A percentile compares a stretch with the other conserved stretches of the same genome.
Conservation (phyloP, 2,329 filamentous ascomycete species). For the Tolypocladium paradoxum region DNA sequence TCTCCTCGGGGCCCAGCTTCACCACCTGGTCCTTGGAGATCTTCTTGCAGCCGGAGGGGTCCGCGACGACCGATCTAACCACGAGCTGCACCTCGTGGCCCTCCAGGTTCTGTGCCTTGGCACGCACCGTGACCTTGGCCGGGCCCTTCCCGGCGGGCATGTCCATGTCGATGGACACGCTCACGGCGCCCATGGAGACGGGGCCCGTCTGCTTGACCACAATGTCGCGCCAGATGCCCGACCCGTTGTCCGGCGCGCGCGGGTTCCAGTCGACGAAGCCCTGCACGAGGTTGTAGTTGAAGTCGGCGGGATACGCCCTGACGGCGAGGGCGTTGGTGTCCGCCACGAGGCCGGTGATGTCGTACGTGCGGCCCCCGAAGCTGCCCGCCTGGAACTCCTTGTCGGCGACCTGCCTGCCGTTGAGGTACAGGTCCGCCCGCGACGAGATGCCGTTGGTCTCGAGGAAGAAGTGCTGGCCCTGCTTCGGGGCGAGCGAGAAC, state of each 20-base stretch:
- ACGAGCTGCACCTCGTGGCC: constrained; percentile 25
- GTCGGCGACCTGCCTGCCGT: constrained; percentile 40
- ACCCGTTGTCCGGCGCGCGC: constrained; percentile 49
- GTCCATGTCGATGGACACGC: constrained; percentile 32
- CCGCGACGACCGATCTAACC: constrained; percentile 21
- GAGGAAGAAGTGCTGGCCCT: constrained; percentile 36
- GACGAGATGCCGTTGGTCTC: constrained; percentile 50
- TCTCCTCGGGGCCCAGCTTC: constrained; percentile 24
- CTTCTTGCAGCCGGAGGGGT: constrained; percentile 15
- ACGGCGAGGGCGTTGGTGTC: constrained; percentile 41
- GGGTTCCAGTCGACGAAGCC: constrained; percentile 19
- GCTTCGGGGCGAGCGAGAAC: constrained; percentile 25
- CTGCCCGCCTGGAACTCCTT: constrained; percentile 40
- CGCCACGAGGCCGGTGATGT: constrained; percentile 34
- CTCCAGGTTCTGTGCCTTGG: constrained; percentile 29
- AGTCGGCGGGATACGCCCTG: constrained; percentile 45
- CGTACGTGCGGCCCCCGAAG: constrained; percentile 44
- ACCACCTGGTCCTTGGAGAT: constrained; percentile 19
- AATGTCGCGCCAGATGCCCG: constrained; percentile 51
- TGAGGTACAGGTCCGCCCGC: constrained; percentile 48
- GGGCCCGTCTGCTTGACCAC: constrained; percentile 43
- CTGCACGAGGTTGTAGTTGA: constrained; percentile 46
- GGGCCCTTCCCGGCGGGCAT: constrained; percentile 8
- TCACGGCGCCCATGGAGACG: constrained; percentile 32
- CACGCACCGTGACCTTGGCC: constrained; percentile 26